Evolutionary conservation across 345 rosid species (phyloP).

Genomic region (Eucalyptus pauciflora): DNA sequence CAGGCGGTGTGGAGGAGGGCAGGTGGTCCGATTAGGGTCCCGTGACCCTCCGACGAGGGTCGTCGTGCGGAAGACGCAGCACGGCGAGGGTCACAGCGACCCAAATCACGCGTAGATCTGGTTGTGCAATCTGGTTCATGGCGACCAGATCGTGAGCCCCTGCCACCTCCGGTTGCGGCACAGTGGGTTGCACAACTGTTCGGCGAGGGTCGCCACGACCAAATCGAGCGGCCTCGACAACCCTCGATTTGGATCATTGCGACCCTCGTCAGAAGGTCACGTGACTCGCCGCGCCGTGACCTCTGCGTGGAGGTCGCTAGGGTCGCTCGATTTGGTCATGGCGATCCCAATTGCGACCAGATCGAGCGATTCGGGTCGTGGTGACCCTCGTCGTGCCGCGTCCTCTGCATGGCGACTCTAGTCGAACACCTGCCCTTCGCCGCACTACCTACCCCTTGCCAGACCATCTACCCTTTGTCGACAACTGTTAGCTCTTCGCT

Average conservation of each 20-base stretch:
- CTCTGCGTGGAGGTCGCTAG: fast-evolving
- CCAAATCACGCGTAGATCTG: fast-evolving
- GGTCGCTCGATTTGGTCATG: fast-evolving
- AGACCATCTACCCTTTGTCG: too few relatives aligned
- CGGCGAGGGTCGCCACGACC: fast-evolving
- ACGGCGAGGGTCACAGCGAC: fast-evolving
- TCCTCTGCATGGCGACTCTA: fast-evolving
- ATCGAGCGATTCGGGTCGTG: fast-evolving
- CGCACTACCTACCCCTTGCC: fast-evolving
- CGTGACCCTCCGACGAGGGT: fast-evolving
- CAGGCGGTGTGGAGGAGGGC: too few relatives aligned
- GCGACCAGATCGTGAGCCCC: too few relatives aligned
- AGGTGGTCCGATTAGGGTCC: too few relatives aligned
- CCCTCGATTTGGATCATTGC: fast-evolving
- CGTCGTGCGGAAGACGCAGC: fast-evolving
- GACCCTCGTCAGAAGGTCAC: too few relatives aligned
- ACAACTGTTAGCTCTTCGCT: too few relatives aligned
- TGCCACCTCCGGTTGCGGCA: fast-evolving
- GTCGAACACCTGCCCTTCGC: fast-evolving
- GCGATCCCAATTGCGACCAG: fast-evolving
- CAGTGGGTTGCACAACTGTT: fast-evolving
- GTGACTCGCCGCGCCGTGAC: fast-evolving
- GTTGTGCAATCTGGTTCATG: fast-evolving
- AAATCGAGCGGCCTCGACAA: fast-evolving
- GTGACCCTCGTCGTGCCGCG: fast-evolving